These are phyloP conservation scores for Emmonsiellopsis sp. DNA, from an alignment of 2,329 filamentous ascomycete species.

Conservation along the genomic window DNA sequence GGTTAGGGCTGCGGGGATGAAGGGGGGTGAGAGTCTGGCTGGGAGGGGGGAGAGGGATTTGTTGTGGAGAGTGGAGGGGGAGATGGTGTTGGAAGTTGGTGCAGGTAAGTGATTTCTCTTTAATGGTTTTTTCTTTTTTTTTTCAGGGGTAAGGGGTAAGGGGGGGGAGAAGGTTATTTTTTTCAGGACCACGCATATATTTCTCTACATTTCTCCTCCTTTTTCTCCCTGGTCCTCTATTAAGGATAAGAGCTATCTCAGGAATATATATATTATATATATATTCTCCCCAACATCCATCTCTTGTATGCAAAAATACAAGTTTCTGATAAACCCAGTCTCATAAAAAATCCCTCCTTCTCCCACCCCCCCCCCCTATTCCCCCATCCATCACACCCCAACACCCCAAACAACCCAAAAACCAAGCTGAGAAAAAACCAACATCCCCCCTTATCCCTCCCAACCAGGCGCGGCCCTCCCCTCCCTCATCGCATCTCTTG, in stretches of 20 bases:
- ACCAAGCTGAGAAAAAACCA: slow-evolving; percentile 1
- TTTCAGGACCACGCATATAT: background rate
- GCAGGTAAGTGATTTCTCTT: slow-evolving; percentile 43
- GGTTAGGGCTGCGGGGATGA: background rate
- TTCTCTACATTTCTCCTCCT: background rate
- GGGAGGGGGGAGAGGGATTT: slow-evolving; percentile 10
- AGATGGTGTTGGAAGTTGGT: slow-evolving; percentile 49
- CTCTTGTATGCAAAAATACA: too few relatives aligned
- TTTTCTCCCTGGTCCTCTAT: background rate
- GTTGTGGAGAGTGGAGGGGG: slow-evolving; percentile 36
- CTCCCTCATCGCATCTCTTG: slow-evolving; percentile 28
- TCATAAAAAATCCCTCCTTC: background rate
- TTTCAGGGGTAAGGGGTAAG: slow-evolving; percentile 1
- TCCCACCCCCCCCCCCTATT: background rate
- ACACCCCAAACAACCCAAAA: slow-evolving; percentile 1
- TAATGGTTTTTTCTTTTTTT: slow-evolving; percentile 2
- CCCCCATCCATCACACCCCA: background rate
- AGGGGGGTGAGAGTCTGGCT: slow-evolving; percentile 2
- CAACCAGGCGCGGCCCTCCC: slow-evolving; percentile 31
- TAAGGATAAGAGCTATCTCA: background rate
- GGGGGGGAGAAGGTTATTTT: background rate
- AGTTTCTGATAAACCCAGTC: too few relatives aligned
- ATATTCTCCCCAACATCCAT: background rate
- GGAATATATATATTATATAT: background rate
- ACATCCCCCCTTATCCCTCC: background rate